These are phyloP conservation scores for Yamadazyma diddensiae DNA, from an alignment of 1,139 yeast genomes.

Conservation along the genomic window DNA sequence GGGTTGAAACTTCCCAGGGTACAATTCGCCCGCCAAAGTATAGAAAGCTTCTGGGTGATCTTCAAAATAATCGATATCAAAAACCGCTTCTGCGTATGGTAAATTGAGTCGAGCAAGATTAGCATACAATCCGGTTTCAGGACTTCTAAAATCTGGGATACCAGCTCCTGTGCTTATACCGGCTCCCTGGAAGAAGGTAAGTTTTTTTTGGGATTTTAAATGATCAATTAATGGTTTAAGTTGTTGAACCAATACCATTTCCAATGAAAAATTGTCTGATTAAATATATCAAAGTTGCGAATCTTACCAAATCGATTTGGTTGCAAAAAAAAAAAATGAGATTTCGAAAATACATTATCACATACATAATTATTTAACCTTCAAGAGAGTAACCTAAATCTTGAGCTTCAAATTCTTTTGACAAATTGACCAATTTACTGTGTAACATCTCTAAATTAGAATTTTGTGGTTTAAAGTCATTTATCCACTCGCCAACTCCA, in stretches of 20 bases:
- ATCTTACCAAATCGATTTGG: no score
- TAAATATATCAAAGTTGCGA: no score
- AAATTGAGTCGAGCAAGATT: conserved; percentile 70
- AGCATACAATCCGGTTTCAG: conserved; percentile 85
- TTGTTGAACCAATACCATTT: neutral
- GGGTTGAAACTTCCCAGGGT: conserved; percentile 84
- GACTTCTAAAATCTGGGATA: conserved; percentile 92
- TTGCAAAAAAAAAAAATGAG: neutral
- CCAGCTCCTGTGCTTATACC: conserved; percentile 93
- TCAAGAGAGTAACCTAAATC: conserved; percentile 47
- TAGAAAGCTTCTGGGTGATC: conserved; percentile 81
- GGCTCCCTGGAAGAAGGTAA: conserved; percentile 72
- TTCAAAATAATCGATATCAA: conserved; percentile 78
- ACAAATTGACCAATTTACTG: conserved; percentile 33
- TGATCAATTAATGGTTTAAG: conserved; percentile 21
- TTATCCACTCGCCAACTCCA: conserved; percentile 53
- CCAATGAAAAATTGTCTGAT: no score
- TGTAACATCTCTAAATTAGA: conserved; percentile 33
- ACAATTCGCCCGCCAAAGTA: conserved; percentile 76
- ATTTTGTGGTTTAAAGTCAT: conserved; percentile 37
- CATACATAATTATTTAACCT: no score
- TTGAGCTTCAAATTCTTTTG: conserved; percentile 37
- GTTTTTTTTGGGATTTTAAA: conserved; percentile 26
- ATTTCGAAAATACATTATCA: no score
- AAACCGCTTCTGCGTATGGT: conserved; percentile 95